Conservation (phyloP, 1,284 basidiomycete species). For the Leccinum subrobustum region DNA sequence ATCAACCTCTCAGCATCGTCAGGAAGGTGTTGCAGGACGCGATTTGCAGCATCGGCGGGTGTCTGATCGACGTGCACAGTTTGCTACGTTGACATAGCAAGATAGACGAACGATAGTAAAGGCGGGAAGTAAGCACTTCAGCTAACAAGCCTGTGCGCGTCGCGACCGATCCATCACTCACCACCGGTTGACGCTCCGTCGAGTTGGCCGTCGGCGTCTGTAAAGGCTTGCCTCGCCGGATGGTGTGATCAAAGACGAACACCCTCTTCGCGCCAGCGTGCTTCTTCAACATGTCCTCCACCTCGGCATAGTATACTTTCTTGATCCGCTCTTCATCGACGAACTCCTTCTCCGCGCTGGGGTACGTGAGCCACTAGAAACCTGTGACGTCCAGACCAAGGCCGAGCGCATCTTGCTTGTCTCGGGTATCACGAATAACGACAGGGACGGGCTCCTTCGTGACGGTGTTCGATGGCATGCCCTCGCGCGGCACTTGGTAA, state of each 20-base stretch:
- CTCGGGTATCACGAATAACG: neutral
- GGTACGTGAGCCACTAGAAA: conserved; percentile 7
- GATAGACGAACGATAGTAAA: neutral
- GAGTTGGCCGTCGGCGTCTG: neutral
- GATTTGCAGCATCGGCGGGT: conserved; percentile 16
- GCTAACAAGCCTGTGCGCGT: neutral
- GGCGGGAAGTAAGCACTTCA: neutral
- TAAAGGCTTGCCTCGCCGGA: conserved; percentile 30
- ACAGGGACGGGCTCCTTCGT: neutral
- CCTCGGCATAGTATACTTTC: conserved; percentile 27
- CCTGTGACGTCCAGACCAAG: neutral
- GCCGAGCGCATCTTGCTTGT: neutral
- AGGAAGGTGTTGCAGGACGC: conserved; percentile 38
- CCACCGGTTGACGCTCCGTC: conserved; percentile 27
- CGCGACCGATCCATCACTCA: conserved; percentile 15
- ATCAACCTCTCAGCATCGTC: conserved; percentile 39
- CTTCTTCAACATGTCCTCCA: conserved; percentile 41
- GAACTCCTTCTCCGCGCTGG: conserved; percentile 39
- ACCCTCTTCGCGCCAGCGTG: conserved; percentile 39
- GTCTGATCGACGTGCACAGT: conserved; percentile 6
- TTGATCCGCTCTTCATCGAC: conserved; percentile 38
- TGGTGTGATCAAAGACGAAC: conserved; percentile 44
- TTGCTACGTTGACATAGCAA: conserved; percentile 39
- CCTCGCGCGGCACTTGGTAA: neutral
- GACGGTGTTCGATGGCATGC: neutral